Evolutionary conservation across 129 eudicot species (phyloP), one percentile per base, ranked within the genome.

Genomic region (Flaveria sonorensis): DNA sequence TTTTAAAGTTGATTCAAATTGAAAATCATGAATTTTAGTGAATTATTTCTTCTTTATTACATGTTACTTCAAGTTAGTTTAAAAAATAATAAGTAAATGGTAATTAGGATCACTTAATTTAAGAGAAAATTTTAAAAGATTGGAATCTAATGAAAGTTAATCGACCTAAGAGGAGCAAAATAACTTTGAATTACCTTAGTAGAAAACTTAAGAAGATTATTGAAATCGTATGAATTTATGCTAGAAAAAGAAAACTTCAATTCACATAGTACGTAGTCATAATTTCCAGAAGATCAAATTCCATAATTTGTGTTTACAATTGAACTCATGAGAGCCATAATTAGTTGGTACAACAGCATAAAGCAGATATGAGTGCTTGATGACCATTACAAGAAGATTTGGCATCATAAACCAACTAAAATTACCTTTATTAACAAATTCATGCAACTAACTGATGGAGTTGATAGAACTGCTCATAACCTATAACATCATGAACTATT

Each of bases 281-380:
- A 36, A 36, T 36, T 36, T 36, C 40, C 51, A 23, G 2, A 10
- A 59, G 13, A 23, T 15, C 7, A 10, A 23, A 3, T 61, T 62
- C 8, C 11, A 26, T 14, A 30, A 11, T 30, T 30, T 30, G 20
- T 30, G 5, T 65, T n/a, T 65, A 7, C 23, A 36, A 0, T 65
- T n/a, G 8, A 65, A 32, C 14, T 36, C 15, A 15, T 20, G 24
- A 36, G 66, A 53, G 48, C 76, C 77, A 72, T 53, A 36, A 36
- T 14, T 72, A 9, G 11, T 13, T 47, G 56, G 60, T 36, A 32
- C 67, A 55, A 21, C 14, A 55, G 23, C 43, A 36, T 55, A 13
- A 56, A 39, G 24, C 21, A 56, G 68, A 57, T 42, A 40, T 21
- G 24, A 21, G 23, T 60, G 55, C 69, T 42, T 74, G 59, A 43